Percentiles rank a stretch among this genome's conserved stretches.
Evolutionary conservation across 805 yeast genomes (phyloP).

Genomic region (Suhomyces vadensis): DNA sequence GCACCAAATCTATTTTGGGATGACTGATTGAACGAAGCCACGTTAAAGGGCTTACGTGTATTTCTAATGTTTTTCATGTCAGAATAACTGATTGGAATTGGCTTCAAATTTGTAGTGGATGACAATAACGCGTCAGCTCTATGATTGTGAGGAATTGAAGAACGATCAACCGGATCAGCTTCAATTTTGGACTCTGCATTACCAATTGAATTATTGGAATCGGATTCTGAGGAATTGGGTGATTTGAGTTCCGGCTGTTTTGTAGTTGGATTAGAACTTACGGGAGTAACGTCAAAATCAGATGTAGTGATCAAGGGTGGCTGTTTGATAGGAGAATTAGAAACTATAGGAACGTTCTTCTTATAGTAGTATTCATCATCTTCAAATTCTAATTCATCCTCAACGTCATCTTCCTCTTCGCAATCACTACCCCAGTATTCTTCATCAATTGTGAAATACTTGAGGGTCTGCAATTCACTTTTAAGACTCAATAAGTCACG

Average conservation of each 20-base stretch:
- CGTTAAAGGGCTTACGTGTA: conserved; percentile 61
- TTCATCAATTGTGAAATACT: conserved; percentile 81
- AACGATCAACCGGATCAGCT: conserved; percentile 6
- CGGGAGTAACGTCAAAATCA: conserved; percentile 5
- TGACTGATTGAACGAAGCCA: conserved; percentile 54
- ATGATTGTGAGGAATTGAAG: conserved; percentile 34
- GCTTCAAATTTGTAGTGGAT: conserved; percentile 36
- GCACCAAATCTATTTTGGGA: conserved; percentile 8
- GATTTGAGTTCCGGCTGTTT: not conserved
- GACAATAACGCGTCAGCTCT: conserved; percentile 47
- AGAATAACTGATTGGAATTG: conserved; percentile 40
- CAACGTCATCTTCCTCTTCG: conserved; percentile 42
- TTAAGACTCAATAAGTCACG: conserved; percentile 66
- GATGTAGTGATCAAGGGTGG: conserved; percentile 10
- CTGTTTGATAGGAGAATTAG: conserved; percentile 17
- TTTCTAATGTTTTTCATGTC: conserved; percentile 33
- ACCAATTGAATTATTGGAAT: conserved; percentile 6
- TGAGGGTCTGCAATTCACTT: conserved; percentile 57
- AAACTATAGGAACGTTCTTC: conserved; percentile 8
- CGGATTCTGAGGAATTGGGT: conserved; percentile 10
- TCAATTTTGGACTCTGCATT: not conserved
- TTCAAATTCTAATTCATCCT: conserved; percentile 23
- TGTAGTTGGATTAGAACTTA: not conserved
- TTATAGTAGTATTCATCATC: conserved; percentile 20
- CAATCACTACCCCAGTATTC: conserved; percentile 52